Percentiles rank a stretch among this genome's conserved stretches.
Evolutionary conservation across 2,329 filamentous ascomycete genomes (phyloP).

Genomic region (Exophiala dermatitidis): DNA sequence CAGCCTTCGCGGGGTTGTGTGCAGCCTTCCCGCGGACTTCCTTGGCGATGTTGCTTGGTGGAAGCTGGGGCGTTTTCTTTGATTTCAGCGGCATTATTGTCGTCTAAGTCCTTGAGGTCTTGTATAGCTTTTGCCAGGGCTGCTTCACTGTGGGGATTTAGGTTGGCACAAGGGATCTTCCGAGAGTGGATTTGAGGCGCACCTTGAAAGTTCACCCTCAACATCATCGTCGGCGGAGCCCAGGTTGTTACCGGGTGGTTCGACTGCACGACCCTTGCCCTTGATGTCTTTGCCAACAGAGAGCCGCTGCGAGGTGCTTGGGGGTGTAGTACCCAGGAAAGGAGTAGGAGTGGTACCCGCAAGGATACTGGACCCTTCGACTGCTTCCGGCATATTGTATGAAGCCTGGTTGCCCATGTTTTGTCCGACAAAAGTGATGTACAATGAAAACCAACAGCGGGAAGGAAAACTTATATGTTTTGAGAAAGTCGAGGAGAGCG

Average conservation of each 20-base stretch:
- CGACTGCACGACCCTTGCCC: not conserved
- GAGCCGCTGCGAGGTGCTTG: not conserved
- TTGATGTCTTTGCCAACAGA: not conserved
- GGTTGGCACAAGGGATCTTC: not conserved
- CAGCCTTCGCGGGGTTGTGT: slow-evolving; percentile 6
- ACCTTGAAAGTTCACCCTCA: not conserved
- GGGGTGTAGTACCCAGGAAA: not conserved
- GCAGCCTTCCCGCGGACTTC: not conserved
- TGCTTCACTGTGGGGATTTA: not conserved
- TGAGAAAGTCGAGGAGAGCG: too few species aligned
- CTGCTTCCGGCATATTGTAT: too few species aligned
- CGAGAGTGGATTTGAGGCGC: not conserved
- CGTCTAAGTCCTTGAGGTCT: not conserved
- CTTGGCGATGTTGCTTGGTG: not conserved
- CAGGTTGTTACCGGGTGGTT: not conserved
- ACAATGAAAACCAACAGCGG: too few species aligned
- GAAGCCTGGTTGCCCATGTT: too few species aligned
- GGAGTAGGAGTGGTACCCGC: not conserved
- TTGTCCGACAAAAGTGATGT: too few species aligned
- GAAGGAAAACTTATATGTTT: too few species aligned
- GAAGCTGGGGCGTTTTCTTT: not conserved
- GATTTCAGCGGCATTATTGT: not conserved
- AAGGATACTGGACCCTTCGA: not conserved
- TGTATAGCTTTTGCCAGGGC: not conserved
- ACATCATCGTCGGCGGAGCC: not conserved